Percentiles rank a stretch among this genome's conserved stretches.
Conservation (phyloP, 345 rosid species). For the Dimocarpus longan region DNA sequence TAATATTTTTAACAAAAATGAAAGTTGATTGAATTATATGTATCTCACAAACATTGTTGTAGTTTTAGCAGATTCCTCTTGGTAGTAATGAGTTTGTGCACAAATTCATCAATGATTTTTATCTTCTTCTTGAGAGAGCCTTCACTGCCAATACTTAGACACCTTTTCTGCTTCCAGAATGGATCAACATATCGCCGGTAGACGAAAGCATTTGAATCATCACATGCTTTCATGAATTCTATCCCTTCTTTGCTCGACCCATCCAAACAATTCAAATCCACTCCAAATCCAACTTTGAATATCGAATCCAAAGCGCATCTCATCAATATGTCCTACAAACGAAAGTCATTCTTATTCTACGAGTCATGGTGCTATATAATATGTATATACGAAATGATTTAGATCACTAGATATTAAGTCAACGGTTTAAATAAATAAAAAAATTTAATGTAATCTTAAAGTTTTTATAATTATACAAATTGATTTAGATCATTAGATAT, state of each 20-base stretch:
- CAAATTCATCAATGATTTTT: constrained; percentile 51
- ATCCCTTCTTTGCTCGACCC: constrained; percentile 52
- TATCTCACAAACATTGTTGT: constrained; percentile 38
- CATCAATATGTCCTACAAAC: constrained; percentile 62
- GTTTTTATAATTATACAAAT: no score
- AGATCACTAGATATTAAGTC: no score
- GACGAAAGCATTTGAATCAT: constrained; percentile 54
- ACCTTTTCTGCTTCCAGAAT: constrained; percentile 66
- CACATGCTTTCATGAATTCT: constrained; percentile 68
- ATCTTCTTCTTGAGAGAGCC: constrained; percentile 51
- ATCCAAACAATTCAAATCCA: constrained; percentile 57
- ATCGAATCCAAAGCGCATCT: constrained; percentile 69
- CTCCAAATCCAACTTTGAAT: constrained; percentile 82
- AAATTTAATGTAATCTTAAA: no score
- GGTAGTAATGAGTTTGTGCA: constrained; percentile 44
- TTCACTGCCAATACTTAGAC: constrained; percentile 57
- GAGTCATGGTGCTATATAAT: no score
- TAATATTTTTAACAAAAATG: neutral
- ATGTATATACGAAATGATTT: no score
- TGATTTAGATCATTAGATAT: no score
- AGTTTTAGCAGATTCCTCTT: constrained; percentile 42
- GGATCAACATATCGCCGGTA: constrained; percentile 64
- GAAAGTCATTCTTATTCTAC: neutral
- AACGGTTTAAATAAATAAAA: no score
- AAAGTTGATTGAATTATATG: neutral